Base-by-base conservation (phyloP, 164 flowering plant genomes). In the Saururus chinensis region DNA sequence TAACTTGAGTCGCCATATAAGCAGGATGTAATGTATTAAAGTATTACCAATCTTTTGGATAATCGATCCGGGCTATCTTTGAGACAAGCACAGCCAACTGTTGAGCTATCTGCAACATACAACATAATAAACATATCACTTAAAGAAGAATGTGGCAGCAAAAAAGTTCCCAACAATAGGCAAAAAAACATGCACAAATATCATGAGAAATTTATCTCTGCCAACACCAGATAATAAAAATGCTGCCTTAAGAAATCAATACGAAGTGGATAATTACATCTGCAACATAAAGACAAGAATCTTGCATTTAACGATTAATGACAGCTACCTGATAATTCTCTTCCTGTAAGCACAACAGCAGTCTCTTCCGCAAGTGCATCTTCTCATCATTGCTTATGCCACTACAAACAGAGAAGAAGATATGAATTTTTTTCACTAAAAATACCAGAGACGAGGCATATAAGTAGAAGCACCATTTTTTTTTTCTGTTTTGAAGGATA, bases 1-100 rank as follows among this genome's bases (percentile, higher is more conserved):
- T 12, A 12, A 45, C 11, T 45, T 45, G 11, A 45, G 14, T 45
- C 11, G 17, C 17, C 9, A 17, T 10, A 45, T 17, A 26, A 55
- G 26, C 57, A 55, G 35, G 58, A 55, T 55, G 6, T 3, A 55
- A 24, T 11, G 9, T 12, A 23, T 11, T 7, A 55, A 55, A 40
- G 51, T 35, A 19, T 51, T 85, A 89, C 98, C 98, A 93, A 64
- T 93, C 98, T 71, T 78, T 88, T 22, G 98, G 97, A 78, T 93
- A 93, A 75, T 93, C 98, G 57, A 90, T 73, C n/a, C 98, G 92
- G 70, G 98, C 98, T 73, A 93, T 88, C 71, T 93, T 93, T 42
- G 98, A 93, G 62, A 90, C 74, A 60, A 88, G 78, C 40, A 93
- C 92, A 61, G 97, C 92, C 81, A 90, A 65, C 75, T 82, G 81